phyloP scores from a whole-genome alignment of 352 stramenopile genomes.

The Pseudoperonospora humuli region DNA sequence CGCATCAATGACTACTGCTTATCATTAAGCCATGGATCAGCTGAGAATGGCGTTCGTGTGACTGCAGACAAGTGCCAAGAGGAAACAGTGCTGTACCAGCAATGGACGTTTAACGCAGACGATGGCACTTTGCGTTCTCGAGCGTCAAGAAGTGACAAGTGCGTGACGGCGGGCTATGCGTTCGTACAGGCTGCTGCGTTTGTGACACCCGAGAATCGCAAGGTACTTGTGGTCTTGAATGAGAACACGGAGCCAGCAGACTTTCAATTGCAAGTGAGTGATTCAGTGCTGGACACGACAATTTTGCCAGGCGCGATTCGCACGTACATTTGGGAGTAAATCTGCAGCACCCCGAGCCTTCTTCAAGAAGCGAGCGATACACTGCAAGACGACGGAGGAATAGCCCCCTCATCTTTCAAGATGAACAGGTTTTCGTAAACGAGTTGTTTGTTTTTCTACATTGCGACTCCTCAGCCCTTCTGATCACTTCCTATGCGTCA shows the following conservation, averaged over 20 bases:
- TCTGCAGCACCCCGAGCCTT: too few species aligned
- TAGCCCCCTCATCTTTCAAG: too few species aligned
- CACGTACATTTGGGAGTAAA: too few species aligned
- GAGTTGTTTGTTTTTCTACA: too few species aligned
- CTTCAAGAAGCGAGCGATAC: too few species aligned
- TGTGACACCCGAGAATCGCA: constrained; percentile 61
- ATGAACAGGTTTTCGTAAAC: too few species aligned
- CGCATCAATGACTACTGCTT: constrained; percentile 59
- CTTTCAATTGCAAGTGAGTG: constrained; percentile 53
- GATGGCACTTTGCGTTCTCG: constrained; percentile 47
- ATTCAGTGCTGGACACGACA: constrained; percentile 35
- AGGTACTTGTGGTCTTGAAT: constrained; percentile 78
- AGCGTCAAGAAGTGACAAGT: constrained; percentile 39
- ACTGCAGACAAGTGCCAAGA: constrained; percentile 44
- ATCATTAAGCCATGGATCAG: constrained; percentile 58
- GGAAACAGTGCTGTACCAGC: constrained; percentile 29
- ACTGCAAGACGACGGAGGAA: too few species aligned
- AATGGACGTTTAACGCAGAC: constrained; percentile 44
- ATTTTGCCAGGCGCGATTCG: constrained; percentile 56
- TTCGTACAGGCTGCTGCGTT: constrained; percentile 68
- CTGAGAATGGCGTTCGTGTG: constrained; percentile 39
- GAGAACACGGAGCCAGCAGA: constrained; percentile 69
- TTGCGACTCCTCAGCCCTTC: too few species aligned
- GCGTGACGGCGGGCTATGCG: constrained; percentile 70
- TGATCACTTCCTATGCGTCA: too few species aligned